These are phyloP conservation scores for Oryza coarctata DNA, from an alignment of 176 grass and related monocot genomes.

Conservation along the genomic window DNA sequence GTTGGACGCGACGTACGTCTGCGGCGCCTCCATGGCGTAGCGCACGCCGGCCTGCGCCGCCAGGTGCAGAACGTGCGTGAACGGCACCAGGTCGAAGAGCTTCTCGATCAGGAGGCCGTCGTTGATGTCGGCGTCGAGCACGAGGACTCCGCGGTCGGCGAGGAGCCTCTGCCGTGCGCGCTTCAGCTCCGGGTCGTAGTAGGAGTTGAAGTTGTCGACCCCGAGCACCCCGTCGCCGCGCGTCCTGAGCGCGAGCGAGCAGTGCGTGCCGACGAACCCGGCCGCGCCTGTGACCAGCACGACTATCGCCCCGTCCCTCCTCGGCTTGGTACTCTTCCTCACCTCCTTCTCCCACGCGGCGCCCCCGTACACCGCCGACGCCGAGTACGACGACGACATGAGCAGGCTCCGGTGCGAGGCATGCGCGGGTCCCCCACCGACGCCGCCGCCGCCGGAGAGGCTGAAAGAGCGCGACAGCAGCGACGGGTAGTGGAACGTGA, in stretches of 20 bases:
- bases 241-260: conserved; percentile 68
- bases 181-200: conserved; percentile 92
- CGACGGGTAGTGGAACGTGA: conserved; percentile 81
- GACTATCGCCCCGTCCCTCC: conserved; percentile 45
- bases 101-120: conserved; percentile 48
- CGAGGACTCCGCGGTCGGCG: conserved; percentile 49
- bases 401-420: conserved; percentile 74
- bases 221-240: conserved; percentile 86
- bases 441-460: conserved; percentile 25
- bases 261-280: conserved; percentile 83
- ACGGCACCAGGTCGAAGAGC: conserved; percentile 71
- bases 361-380: conserved; percentile 38
- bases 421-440: not conserved
- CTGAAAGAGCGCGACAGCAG: conserved; percentile 69
- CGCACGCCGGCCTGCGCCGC: conserved; percentile 95
- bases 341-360: conserved; percentile 61
- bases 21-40: conserved; percentile 87
- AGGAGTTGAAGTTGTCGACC: conserved; percentile 92
- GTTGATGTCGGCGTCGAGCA: conserved; percentile 95
- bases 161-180: conserved; percentile 68
- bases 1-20: conserved; percentile 91
- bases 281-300: conserved; percentile 84
- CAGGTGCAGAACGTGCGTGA: conserved; percentile 94
- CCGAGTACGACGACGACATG: conserved; percentile 25
- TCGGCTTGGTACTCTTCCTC: conserved; percentile 44